Evolutionary conservation across 1,284 basidiomycete genomes (phyloP).

Genomic region (Athelia psychrophila): DNA sequence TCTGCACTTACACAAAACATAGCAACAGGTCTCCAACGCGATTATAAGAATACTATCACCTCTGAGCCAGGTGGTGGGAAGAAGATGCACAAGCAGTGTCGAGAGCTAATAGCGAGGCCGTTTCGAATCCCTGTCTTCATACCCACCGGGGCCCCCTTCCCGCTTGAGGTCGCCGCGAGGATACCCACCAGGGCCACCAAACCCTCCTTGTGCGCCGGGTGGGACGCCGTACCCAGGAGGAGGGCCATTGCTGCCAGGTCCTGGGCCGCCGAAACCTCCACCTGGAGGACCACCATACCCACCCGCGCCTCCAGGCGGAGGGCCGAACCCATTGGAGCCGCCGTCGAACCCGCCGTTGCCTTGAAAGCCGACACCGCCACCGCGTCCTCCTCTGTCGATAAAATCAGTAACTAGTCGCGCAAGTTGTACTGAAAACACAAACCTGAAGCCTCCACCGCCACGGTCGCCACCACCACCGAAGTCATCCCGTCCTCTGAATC

Average conservation of each 20-base stretch:
- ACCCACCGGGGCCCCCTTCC: conserved; percentile 64
- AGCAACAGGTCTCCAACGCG: not conserved
- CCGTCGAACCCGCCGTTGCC: conserved; percentile 62
- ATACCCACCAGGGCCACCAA: conserved; percentile 45
- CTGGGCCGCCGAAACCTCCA: conserved; percentile 29
- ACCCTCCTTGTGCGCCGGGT: conserved; percentile 19
- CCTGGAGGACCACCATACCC: conserved; percentile 44
- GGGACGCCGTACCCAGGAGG: conserved; percentile 17
- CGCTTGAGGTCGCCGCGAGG: conserved; percentile 70
- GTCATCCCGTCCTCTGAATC: conserved; percentile 19
- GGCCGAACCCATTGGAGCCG: conserved; percentile 54
- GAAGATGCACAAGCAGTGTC: not conserved
- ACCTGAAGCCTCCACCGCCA: conserved; percentile 55
- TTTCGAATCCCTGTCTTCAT: conserved; percentile 78
- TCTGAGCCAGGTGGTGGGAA: not conserved
- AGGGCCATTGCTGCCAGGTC: conserved; percentile 25
- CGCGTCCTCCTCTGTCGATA: conserved; percentile 55
- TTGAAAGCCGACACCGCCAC: conserved; percentile 70
- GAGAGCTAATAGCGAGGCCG: conserved; percentile 69
- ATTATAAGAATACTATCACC: not conserved
- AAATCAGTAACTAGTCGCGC: conserved; percentile 14
- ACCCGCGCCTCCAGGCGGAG: conserved; percentile 45
- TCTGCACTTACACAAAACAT: not conserved
- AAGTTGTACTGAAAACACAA: conserved; percentile 10
- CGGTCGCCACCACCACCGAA: conserved; percentile 17